Conservation (phyloP, 495 filamentous ascomycete genomes). For the Pseudoneurospora amorphoporcata region DNA sequence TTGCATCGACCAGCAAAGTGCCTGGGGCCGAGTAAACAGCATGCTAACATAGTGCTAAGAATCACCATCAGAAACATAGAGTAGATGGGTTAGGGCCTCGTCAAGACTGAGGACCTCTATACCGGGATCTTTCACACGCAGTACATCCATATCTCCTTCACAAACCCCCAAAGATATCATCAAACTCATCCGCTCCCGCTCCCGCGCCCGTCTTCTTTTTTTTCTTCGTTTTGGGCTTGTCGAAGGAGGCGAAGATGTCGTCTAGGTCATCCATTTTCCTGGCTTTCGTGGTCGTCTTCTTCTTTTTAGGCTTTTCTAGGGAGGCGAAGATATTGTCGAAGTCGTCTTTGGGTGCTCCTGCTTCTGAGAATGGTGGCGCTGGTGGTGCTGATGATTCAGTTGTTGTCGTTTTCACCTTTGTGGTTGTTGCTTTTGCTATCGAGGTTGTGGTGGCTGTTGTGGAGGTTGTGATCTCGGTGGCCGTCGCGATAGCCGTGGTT, state of each 20-base stretch:
- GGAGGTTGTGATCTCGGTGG: neutral
- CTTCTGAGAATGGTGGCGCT: neutral
- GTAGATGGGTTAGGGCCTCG: too few species aligned
- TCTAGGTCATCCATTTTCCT: constrained; percentile 24
- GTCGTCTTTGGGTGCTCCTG: neutral
- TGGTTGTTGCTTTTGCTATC: neutral
- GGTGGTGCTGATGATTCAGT: constrained; percentile 9
- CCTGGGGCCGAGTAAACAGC: neutral
- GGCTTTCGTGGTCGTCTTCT: neutral
- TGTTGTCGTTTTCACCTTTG: neutral
- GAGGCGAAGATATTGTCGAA: neutral
- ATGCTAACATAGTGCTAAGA: neutral
- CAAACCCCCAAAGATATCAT: constrained; percentile 21
- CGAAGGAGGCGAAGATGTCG: constrained; percentile 19
- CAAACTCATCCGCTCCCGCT: constrained; percentile 17
- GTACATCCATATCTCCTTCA: neutral
- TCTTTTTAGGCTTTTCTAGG: constrained; percentile 1
- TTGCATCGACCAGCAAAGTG: neutral
- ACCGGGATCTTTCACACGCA: too few species aligned
- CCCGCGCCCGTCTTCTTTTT: constrained; percentile 6
- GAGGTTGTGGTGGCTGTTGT: neutral
- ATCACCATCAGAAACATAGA: neutral
- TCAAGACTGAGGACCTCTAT: too few species aligned
- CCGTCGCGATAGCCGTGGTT: constrained; percentile 4
- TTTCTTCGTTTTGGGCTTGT: constrained; percentile 15